These are phyloP conservation scores for Conticribra weissflogii DNA, from an alignment of 108 stramenopile genomes.

Conservation along the genomic window DNA sequence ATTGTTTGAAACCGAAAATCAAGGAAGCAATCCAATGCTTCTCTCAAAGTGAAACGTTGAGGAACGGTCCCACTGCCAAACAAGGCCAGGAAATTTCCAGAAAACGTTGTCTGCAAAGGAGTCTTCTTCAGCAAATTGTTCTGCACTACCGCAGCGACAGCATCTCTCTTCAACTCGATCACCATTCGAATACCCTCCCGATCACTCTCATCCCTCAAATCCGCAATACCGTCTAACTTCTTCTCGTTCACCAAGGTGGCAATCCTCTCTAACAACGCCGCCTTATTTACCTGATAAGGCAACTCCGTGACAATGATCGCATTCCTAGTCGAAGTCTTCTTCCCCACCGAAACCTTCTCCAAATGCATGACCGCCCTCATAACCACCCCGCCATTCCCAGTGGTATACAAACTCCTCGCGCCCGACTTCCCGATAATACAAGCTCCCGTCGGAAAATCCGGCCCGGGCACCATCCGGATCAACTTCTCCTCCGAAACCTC, in stretches of 20 bases:
- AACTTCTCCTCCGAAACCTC: conserved; percentile 80
- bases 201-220: conserved; percentile 93
- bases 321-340: conserved; percentile 56
- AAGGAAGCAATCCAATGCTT: conserved; percentile 87
- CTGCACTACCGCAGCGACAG: conserved; percentile 81
- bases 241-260: conserved; percentile 95
- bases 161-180: conserved; percentile 97
- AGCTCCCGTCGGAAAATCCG: conserved; percentile 97
- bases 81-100: conserved; percentile 92
- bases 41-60: conserved; percentile 89
- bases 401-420: conserved; percentile 74
- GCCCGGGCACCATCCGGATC: conserved; percentile 82
- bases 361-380: conserved; percentile 89
- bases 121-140: conserved; percentile 97
- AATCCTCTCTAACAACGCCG: conserved; percentile 92
- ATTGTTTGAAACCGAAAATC: conserved; percentile 94
- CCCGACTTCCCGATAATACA: conserved; percentile 82
- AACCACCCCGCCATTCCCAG: conserved; percentile 92
- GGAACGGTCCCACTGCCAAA: conserved; percentile 77
- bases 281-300: conserved; percentile 96
- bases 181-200: conserved; percentile 97
- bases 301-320: conserved; percentile 95
- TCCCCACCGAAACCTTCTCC: conserved; percentile 69
- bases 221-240: conserved; percentile 89
- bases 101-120: conserved; percentile 89